phyloP scores from a whole-genome alignment of 805 yeast genomes.

The Torulaspora maleeae region DNA sequence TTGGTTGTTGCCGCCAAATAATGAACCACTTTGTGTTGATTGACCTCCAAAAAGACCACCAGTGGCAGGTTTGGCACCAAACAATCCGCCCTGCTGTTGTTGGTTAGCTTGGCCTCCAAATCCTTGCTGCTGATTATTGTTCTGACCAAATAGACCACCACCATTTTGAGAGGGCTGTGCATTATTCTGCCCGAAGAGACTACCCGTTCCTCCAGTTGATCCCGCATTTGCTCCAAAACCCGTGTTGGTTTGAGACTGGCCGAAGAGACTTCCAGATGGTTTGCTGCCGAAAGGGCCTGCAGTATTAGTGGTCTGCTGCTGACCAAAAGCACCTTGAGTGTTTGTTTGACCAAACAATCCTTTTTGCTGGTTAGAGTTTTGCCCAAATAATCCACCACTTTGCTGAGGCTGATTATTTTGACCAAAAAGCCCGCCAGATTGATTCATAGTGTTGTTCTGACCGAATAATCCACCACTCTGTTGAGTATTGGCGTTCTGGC shows the following conservation, averaged over 20 bases:
- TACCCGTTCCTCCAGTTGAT: constrained; percentile 2
- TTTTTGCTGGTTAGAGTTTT: constrained; percentile 18
- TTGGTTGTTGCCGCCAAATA: constrained; percentile 30
- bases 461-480: constrained; percentile 35
- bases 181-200: constrained; percentile 30
- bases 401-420: constrained; percentile 22
- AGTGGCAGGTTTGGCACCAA: constrained; percentile 39
- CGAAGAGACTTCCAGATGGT: constrained; percentile 28
- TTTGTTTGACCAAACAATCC: constrained; percentile 34
- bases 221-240: constrained; percentile 35
- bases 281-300: constrained; percentile 36
- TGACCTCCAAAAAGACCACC: constrained; percentile 38
- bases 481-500: constrained; percentile 28
- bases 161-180: constrained; percentile 12
- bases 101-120: constrained; percentile 25
- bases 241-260: constrained; percentile 25
- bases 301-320: constrained; percentile 14
- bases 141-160: constrained; percentile 33
- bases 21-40: constrained; percentile 24
- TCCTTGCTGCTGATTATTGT: constrained; percentile 16
- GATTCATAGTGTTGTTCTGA: constrained; percentile 17
- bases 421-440: constrained; percentile 36
- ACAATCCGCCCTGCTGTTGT: constrained; percentile 34
- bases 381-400: constrained; percentile 46
- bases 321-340: constrained; percentile 14